Base-by-base conservation (phyloP, 1,284 basidiomycete species). In the Rhizopogon parksii region DNA sequence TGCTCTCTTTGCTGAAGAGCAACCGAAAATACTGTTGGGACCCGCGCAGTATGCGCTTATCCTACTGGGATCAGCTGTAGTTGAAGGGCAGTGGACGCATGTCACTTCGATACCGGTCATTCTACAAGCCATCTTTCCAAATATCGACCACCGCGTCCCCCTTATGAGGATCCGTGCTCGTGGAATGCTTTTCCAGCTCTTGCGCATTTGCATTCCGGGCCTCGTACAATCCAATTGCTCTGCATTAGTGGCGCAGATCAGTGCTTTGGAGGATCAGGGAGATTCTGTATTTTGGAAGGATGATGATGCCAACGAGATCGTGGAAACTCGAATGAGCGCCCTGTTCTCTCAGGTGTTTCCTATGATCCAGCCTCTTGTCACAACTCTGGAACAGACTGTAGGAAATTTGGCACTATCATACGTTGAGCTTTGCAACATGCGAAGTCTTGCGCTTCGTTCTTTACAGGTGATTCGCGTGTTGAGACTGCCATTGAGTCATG, bases 401-500 rank as follows among this genome's bases (percentile, higher is more conserved):
- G 91, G 91, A 5, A 82, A 83, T 4, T 62, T 91, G 27, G 89
- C 91, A 2, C 71, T 96, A 53, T 71, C 76, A 32, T 96, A 95
- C 88, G 89, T 91, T 2, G 92, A 91, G 2, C 79, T 85, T 1
- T 94, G 91, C 59, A 88, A 91, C 3, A 90, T 94, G 54, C 82
- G 91, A 36, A 84, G 85, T 46, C 83, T 88, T 27, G 93, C 95
- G 0, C 92, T 90, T 69, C 81, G 92, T 30, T 95, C 94, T 2
- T 76, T 97, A 56, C 92, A 96, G 65, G 76, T 92, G n/a, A 93
- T 93, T 69, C 83, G 92, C 36, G 82, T 88, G 1, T 71, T 97
- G n/a, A 79, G 82, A 57, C 88, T 91, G 0, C 74, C 77, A 32
- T 77, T 91, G 40, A 84, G 80, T 46, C 79, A 85, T 47, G 71